Percentiles rank a stretch among this genome's conserved stretches.
These are phyloP conservation scores for Colletotrichum sp. DNA, from an alignment of 2,329 filamentous ascomycete species.

Conservation along the genomic window DNA sequence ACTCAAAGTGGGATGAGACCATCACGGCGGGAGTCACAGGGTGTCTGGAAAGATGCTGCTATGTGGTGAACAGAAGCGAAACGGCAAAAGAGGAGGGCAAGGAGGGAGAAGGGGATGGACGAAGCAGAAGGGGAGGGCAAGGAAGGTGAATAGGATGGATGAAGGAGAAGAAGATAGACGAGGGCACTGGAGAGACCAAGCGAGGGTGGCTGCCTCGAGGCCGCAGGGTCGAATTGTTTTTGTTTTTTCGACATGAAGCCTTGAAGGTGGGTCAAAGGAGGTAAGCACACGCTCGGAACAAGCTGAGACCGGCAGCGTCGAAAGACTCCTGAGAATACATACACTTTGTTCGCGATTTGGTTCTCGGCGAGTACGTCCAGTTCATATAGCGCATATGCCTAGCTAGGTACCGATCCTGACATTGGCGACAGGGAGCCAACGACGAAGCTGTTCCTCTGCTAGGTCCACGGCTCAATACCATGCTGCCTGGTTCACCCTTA, in stretches of 20 bases:
- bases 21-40: neutral
- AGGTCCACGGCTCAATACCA: neutral
- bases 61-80: neutral
- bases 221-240: no score
- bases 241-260: no score
- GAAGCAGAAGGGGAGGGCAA: no score
- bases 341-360: neutral
- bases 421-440: neutral
- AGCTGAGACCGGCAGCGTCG: neutral
- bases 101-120: neutral
- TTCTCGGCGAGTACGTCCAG: neutral
- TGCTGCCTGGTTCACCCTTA: neutral
- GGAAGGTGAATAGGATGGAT: no score
- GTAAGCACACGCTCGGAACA: neutral
- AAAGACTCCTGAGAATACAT: neutral
- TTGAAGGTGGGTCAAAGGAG: neutral
- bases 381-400: neutral
- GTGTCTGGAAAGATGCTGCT: neutral
- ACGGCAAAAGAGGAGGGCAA: neutral
- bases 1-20: neutral
- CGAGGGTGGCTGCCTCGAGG: no score
- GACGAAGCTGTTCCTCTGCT: neutral
- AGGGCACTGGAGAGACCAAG: no score
- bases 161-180: no score
- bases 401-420: neutral